Percentiles rank a stretch among this genome's conserved stretches.
Evolutionary conservation across 1,139 yeast genomes (phyloP).

Genomic region (Hanseniaspora sp.): DNA sequence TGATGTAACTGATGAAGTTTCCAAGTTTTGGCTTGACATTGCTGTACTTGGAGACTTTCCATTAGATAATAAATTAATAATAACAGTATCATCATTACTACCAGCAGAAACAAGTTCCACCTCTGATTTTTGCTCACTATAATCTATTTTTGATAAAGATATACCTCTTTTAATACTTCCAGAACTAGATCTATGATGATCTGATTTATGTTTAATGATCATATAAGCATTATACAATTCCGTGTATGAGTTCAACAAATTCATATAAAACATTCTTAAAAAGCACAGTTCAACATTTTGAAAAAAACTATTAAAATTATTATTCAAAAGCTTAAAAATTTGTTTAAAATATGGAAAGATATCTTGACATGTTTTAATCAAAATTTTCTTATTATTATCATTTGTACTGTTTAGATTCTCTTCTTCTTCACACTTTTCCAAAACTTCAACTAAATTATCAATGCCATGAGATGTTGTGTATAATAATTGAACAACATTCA

Average conservation of each 20-base stretch:
- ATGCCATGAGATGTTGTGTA: constrained; percentile 49
- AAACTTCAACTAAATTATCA: constrained; percentile 47
- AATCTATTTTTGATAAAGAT: not conserved
- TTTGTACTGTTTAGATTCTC: constrained; percentile 23
- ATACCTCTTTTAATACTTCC: not conserved
- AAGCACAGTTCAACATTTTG: constrained; percentile 55
- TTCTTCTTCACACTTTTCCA: constrained; percentile 47
- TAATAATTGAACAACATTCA: constrained; percentile 46
- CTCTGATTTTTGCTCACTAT: not conserved
- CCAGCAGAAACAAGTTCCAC: not conserved
- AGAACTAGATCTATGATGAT: too few species aligned
- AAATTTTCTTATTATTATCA: constrained; percentile 20
- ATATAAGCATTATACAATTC: constrained; percentile 69
- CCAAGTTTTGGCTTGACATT: not conserved
- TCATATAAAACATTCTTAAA: constrained; percentile 59
- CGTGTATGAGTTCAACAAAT: constrained; percentile 59
- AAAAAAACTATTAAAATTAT: constrained; percentile 39
- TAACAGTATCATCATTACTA: not conserved
- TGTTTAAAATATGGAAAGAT: constrained; percentile 40
- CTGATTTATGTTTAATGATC: constrained; percentile 35
- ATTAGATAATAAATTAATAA: not conserved
- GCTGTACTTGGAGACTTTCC: not conserved
- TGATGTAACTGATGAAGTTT: not conserved
- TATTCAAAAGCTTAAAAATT: constrained; percentile 40
- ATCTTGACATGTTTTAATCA: constrained; percentile 30